Conservation (phyloP, 257 asterid genomes). For the Przewalskia tangutica region DNA sequence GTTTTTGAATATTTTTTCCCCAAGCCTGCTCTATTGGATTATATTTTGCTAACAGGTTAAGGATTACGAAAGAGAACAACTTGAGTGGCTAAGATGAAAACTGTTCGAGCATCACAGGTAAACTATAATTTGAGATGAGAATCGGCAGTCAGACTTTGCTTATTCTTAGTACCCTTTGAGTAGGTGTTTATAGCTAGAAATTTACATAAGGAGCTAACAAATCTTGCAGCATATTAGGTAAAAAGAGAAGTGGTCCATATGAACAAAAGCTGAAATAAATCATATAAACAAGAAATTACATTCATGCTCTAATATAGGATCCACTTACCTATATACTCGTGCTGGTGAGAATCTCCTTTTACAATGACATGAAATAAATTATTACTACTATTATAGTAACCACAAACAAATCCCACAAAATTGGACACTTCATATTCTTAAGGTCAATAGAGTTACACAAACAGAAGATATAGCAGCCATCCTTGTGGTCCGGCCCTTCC, state of each 20-base stretch:
- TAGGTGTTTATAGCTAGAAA: not conserved
- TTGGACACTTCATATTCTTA: not conserved
- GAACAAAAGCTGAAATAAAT: not conserved
- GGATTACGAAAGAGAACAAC: too few relatives aligned
- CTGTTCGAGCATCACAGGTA: too few relatives aligned
- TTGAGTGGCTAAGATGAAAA: too few relatives aligned
- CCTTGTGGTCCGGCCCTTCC: too few relatives aligned
- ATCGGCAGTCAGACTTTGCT: not conserved
- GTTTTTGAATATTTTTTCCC: too few relatives aligned
- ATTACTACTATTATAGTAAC: not conserved
- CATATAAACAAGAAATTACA: not conserved
- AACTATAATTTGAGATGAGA: too few relatives aligned
- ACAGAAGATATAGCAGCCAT: not conserved
- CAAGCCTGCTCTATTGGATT: too few relatives aligned
- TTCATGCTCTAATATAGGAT: not conserved
- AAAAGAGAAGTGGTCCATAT: not conserved
- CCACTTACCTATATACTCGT: not conserved
- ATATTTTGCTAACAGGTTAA: too few relatives aligned
- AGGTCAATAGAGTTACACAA: not conserved
- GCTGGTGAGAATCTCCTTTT: slow-evolving; percentile 5
- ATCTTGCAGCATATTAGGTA: not conserved
- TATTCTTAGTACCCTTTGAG: not conserved
- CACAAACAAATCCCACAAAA: slow-evolving; percentile 4
- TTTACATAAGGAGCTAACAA: too few relatives aligned
- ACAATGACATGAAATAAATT: slow-evolving; percentile 8